phyloP scores from a whole-genome alignment of 2,329 filamentous ascomycete genomes.

The Truncatella angustata region DNA sequence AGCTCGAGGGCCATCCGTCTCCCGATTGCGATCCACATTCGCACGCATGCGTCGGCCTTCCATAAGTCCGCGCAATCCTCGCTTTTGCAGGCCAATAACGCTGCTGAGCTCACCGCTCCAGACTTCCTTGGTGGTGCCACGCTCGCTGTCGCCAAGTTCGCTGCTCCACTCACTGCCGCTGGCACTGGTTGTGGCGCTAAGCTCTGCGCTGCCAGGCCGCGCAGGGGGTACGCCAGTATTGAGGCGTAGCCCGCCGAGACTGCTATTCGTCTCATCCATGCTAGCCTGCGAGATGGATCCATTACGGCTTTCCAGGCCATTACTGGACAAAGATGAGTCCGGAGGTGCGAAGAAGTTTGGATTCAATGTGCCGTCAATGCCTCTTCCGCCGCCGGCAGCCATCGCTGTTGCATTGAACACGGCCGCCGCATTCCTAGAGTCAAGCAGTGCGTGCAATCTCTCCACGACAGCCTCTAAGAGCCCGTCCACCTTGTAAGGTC shows the following conservation, averaged over 20 bases:
- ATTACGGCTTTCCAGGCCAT: conserved; percentile 23
- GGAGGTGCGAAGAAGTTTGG: conserved; percentile 59
- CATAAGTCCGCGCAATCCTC: conserved; percentile 89
- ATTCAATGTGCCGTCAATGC: conserved; percentile 67
- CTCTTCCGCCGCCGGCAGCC: conserved; percentile 89
- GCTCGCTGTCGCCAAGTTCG: conserved; percentile 35
- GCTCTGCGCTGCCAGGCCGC: conserved; percentile 39
- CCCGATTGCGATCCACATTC: conserved; percentile 29
- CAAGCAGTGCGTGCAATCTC: conserved; percentile 81
- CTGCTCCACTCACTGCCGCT: conserved; percentile 45
- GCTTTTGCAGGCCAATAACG: conserved; percentile 93
- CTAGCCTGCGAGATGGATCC: conserved; percentile 26
- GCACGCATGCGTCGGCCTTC: conserved; percentile 74
- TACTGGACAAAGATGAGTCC: conserved; percentile 28
- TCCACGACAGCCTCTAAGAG: conserved; percentile 91
- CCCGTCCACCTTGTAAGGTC: conserved; percentile 91
- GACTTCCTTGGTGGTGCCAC: conserved; percentile 55
- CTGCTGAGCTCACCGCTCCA: conserved; percentile 83
- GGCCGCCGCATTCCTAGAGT: conserved; percentile 90
- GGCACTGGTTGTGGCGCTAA: conserved; percentile 53
- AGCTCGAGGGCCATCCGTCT: conserved; percentile 21
- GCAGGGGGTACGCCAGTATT: conserved; percentile 54
- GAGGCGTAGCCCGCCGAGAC: conserved; percentile 43
- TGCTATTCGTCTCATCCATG: conserved; percentile 20
- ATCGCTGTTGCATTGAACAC: conserved; percentile 98